phyloP scores from a whole-genome alignment of 2,329 filamentous ascomycete genomes.

The Endocalyx cinctus region DNA sequence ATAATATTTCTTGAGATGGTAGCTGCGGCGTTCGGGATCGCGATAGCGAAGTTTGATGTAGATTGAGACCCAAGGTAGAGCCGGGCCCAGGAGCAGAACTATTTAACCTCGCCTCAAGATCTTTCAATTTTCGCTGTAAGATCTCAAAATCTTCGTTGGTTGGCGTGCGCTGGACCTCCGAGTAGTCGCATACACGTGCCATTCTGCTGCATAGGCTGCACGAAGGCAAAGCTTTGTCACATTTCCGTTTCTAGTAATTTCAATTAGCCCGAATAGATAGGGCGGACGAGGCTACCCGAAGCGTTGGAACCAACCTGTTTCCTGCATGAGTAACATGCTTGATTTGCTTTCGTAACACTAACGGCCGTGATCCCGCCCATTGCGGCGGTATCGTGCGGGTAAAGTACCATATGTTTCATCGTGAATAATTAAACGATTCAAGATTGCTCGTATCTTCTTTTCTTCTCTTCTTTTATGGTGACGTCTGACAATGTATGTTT shows the following conservation, averaged over 20 bases:
- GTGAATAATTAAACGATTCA: neutral
- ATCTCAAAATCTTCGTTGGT: slow-evolving; percentile 35
- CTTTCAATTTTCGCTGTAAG: slow-evolving; percentile 31
- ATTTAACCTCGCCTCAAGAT: slow-evolving; percentile 27
- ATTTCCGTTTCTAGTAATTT: slow-evolving; percentile 50
- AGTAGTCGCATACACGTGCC: slow-evolving; percentile 37
- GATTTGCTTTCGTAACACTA: slow-evolving; percentile 24
- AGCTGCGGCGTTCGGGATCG: no score
- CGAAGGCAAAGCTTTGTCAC: slow-evolving; percentile 43
- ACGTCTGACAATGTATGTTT: no score
- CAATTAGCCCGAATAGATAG: no score
- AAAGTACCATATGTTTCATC: slow-evolving; percentile 7
- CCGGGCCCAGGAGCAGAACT: no score
- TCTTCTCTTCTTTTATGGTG: no score
- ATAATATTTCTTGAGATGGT: slow-evolving; percentile 11
- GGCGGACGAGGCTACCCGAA: no score
- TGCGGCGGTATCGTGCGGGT: slow-evolving; percentile 10
- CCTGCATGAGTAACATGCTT: slow-evolving; percentile 39
- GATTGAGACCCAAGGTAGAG: no score
- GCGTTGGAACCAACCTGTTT: slow-evolving; percentile 13
- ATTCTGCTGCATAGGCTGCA: slow-evolving; percentile 43
- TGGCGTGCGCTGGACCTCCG: slow-evolving; percentile 28
- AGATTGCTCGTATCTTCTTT: no score
- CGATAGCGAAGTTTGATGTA: no score
- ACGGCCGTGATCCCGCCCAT: slow-evolving; percentile 6